Evolutionary conservation across 768 basidiomycete species (phyloP), one percentile per base, ranked within the genome.

Genomic region (Boletellus sp.): DNA sequence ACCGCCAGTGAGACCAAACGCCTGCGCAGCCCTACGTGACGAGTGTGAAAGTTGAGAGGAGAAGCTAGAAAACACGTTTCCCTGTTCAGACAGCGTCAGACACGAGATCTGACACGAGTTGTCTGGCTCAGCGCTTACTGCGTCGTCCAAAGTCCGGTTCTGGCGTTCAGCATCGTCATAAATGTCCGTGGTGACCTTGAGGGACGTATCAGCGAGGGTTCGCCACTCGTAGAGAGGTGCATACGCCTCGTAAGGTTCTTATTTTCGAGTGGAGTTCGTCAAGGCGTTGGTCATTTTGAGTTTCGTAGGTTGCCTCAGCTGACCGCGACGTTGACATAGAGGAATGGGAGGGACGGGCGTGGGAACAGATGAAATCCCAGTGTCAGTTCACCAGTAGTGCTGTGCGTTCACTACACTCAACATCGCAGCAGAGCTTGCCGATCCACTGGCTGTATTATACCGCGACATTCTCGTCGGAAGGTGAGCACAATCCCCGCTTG

Each of bases 201-300:
- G 24, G 26, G 11, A 28, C 6, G 26, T 26, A 39, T 54, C 39
- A 50, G 33, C 33, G 6, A 16, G 23, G 47, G 28, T 12, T 31
- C 34, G n/a, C 7, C 38, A 47, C 32, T 33, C 46, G 26, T 16
- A 35, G 34, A 6, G 15, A 0, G 8, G 47, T 24, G 54, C 80
- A 56, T 64, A 92, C 90, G n/a, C 86, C 85, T 53, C 90, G 82
- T 41, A 93, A 64, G 16, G 85, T 86, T 36, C 89, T 79, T 42
- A 92, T 80, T 65, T 94, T 94, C 17, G 87, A 81, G 66, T 93
- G 90, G 2, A 94, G 74, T 43, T 90, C 86, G 49, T 93, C 89
- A 11, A 93, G 76, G 24, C 81, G 75, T 60, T 89, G 83, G 73
- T 94, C 89, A 64, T 93, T 94, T 67, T 94, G 90, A 7, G 78